phyloP scores from a whole-genome alignment of 2,329 filamentous ascomycete species.

The Dactylellina parvicollis region DNA sequence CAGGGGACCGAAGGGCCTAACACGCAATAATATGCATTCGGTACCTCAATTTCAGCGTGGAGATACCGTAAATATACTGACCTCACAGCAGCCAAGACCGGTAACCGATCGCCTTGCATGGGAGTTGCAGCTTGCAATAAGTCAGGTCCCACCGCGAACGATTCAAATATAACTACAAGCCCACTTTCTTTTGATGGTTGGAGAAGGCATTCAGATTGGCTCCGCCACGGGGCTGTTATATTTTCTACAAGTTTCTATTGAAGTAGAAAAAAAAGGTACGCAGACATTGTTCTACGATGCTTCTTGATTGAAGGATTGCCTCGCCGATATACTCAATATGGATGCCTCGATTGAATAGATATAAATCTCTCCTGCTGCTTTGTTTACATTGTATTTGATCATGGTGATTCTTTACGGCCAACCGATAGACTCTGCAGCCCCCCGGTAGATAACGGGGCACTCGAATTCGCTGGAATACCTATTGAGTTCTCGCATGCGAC shows the following conservation, averaged over 20 bases:
- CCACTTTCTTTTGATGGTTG: neutral
- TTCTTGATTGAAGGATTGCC: neutral
- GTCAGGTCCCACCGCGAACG: neutral
- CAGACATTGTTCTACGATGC: neutral
- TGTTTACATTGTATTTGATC: neutral
- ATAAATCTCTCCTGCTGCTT: neutral
- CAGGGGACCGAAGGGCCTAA: neutral
- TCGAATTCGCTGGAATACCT: neutral
- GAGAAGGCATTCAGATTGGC: neutral
- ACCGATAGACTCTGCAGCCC: neutral
- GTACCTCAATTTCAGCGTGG: neutral
- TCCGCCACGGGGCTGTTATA: neutral
- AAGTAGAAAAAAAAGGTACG: neutral
- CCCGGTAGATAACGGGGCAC: neutral
- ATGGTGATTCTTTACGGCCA: neutral
- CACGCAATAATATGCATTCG: neutral
- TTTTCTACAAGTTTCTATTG: neutral
- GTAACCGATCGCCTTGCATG: neutral
- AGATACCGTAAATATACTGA: neutral
- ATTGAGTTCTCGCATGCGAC: slow-evolving; percentile 10
- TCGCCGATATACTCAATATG: neutral
- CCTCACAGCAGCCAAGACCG: neutral
- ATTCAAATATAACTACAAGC: slow-evolving; percentile 8
- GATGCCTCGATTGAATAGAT: no score
- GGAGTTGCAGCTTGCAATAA: neutral